Conservation (phyloP, 495 filamentous ascomycete genomes). For the Rhizodiscina lignyota region DNA sequence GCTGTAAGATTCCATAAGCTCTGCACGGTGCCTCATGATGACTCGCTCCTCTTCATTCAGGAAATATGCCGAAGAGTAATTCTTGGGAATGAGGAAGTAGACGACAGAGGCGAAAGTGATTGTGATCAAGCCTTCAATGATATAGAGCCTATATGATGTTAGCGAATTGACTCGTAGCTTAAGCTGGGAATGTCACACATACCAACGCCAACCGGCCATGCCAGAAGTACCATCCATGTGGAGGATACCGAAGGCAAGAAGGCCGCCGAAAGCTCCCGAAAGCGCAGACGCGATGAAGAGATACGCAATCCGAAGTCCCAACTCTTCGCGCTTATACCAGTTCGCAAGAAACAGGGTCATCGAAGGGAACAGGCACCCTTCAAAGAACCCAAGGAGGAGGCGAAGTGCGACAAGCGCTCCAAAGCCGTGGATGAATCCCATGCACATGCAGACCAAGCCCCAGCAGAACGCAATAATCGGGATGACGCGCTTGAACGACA, state of each 20-base stretch:
- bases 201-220: conserved; percentile 45
- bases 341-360: conserved; percentile 34
- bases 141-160: conserved; percentile 28
- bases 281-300: conserved; percentile 62
- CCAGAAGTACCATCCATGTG: conserved; percentile 50
- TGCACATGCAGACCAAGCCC: conserved; percentile 55
- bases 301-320: conserved; percentile 58
- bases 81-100: conserved; percentile 50
- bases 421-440: conserved; percentile 45
- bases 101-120: conserved; percentile 41
- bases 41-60: conserved; percentile 14
- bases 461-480: conserved; percentile 45
- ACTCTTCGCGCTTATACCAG: conserved; percentile 44
- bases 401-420: conserved; percentile 37
- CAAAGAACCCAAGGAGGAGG: conserved; percentile 36
- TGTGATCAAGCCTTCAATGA: conserved; percentile 57
- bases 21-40: conserved; percentile 8
- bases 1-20: conserved; percentile 36
- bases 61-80: conserved; percentile 27
- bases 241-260: conserved; percentile 58
- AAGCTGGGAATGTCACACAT: too few relatives aligned
- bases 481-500: conserved; percentile 50
- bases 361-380: conserved; percentile 51
- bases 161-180: conserved; percentile 4
- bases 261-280: conserved; percentile 58